Percentiles rank a stretch among this genome's conserved stretches.
Evolutionary conservation across 129 eudicot genomes (phyloP).

Genomic region (carrot (Daucus carota)): DNA sequence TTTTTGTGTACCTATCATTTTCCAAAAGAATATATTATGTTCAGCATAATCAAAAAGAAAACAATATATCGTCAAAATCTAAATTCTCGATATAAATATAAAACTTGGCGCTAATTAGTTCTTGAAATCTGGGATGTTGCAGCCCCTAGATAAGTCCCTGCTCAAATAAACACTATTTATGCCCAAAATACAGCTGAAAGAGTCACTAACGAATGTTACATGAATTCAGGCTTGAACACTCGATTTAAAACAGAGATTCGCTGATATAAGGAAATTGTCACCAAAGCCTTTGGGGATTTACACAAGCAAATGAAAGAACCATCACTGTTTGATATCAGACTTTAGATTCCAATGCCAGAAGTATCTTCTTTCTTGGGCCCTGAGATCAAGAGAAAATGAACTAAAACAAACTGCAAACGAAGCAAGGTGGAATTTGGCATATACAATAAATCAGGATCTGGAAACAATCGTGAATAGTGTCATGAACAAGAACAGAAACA

Average conservation of each 20-base stretch:
- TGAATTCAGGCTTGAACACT: conserved; percentile 15
- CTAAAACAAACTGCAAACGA: background rate
- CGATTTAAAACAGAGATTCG: conserved; percentile 8
- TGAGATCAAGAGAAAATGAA: conserved; percentile 16
- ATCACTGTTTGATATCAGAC: conserved; percentile 20
- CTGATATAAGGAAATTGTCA: conserved; percentile 3
- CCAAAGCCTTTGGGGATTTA: conserved; percentile 3
- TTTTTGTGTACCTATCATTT: too few relatives aligned
- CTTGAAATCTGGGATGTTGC: background rate
- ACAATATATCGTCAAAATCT: too few relatives aligned
- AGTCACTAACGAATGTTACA: conserved; percentile 17
- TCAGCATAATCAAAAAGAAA: too few relatives aligned
- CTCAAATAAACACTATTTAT: background rate
- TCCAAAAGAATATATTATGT: too few relatives aligned
- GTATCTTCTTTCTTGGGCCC: conserved; percentile 98
- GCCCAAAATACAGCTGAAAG: conserved; percentile 19
- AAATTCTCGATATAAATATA: background rate
- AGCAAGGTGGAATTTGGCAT: background rate
- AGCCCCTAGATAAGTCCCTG: background rate
- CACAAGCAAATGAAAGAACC: conserved; percentile 8
- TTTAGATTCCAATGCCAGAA: conserved; percentile 61
- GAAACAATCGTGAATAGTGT: background rate
- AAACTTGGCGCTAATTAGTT: background rate
- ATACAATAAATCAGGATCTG: background rate
- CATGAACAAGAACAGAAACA: background rate